Evolutionary conservation across 2,329 filamentous ascomycete species (phyloP), one percentile per base, ranked within the genome.

Genomic region (Diaporthe eres): DNA sequence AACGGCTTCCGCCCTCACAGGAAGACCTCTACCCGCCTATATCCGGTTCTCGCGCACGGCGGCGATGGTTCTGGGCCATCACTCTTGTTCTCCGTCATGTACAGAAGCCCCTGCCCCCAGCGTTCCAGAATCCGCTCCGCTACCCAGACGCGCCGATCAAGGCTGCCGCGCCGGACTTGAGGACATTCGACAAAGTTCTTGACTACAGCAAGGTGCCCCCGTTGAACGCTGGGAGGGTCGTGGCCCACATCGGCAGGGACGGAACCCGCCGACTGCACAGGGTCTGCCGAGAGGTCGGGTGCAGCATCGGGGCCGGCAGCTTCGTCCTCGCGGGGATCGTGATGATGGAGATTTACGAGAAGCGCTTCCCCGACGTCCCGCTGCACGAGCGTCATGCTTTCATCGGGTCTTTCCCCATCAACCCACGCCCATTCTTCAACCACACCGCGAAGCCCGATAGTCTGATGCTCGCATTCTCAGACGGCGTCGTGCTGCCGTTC

Each of bases 281-380:
- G 2, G 74, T 80, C 3, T 81, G 79, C 47, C 76, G 75, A 39
- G 76, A 79, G 57, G 78, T 78, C 8, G 77, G 77, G 7, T 77
- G 78, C 31, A 80, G 79, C 72, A 73, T 81, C 15, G 80, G 80
- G 0, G 80, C 80, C 10, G 80, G 79, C 19, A 67, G 67, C 34
- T 76, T 76, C 65, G 80, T 78, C 2, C 74, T 80, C 1, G 79
- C 80, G 4, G 79, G 74, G 1, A 78, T 80, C 47, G 78, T 74
- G 3, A 80, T 81, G 80, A 81, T 80, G 80, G 76, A 78, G 51
- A 65, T 79, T 13, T 76, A 81, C 77, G 80, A 80, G 72, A 47
- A 73, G 17, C 58, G 72, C 19, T 72, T 39, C n/a, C 72, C 75
- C 22, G 75, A 68, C 17, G 31, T 76, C 17, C 58, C 67, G 13